Percentiles rank a stretch among this genome's conserved stretches.
phyloP scores from a whole-genome alignment of 129 eudicot genomes.

The Chrysanthemum seticuspe region DNA sequence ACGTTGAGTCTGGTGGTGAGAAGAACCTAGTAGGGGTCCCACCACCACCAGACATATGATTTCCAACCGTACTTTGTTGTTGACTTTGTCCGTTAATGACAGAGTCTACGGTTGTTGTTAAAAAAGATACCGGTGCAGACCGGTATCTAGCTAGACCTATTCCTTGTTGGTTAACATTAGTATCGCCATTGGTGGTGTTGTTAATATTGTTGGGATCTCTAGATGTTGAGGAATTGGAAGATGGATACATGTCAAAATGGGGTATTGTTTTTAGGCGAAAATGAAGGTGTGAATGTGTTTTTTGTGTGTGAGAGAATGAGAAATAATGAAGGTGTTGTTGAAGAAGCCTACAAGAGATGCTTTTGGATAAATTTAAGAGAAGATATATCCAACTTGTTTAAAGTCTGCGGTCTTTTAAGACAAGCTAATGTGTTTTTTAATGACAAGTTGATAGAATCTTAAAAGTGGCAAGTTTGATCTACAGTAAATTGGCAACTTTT shows the following conservation, averaged over 20 bases:
- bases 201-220: constrained; percentile 17
- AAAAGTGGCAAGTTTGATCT: no score
- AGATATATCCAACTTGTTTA: constrained; percentile 32
- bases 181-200: no score
- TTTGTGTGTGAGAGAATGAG: not conserved
- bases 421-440: not conserved
- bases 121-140: constrained; percentile 62
- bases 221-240: constrained; percentile 29
- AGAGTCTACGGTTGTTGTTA: constrained; percentile 63
- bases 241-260: constrained; percentile 27
- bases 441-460: no score
- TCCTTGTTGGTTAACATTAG: constrained; percentile 9
- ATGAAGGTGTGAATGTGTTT: no score
- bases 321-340: not conserved
- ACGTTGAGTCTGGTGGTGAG: constrained; percentile 30
- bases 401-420: constrained; percentile 34
- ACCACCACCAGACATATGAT: constrained; percentile 24
- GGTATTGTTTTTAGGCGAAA: no score
- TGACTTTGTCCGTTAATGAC: constrained; percentile 37
- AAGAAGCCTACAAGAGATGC: constrained; percentile 27
- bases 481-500: no score
- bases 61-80: constrained; percentile 18
- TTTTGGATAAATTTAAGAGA: constrained; percentile 18
- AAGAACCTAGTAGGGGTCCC: constrained; percentile 34
- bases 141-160: constrained; percentile 59